Percentiles rank a stretch among this genome's conserved stretches.
phyloP scores from a whole-genome alignment of 768 basidiomycete species.

The Termitomyces sp. region DNA sequence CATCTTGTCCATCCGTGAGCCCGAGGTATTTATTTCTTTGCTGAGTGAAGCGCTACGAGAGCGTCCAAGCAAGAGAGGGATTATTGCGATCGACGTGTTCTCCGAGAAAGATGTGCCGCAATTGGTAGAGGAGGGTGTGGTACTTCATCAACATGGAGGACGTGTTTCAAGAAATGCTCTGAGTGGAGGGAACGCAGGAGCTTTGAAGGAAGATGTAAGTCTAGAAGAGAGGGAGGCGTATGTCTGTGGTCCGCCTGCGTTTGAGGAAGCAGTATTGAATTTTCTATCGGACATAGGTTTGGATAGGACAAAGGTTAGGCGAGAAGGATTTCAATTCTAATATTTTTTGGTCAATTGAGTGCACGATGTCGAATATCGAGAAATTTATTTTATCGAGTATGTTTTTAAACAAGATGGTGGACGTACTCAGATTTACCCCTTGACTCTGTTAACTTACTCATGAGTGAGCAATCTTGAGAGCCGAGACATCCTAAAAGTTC shows the following conservation, averaged over 20 bases:
- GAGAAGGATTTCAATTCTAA: slow-evolving; percentile 41
- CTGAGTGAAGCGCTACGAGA: slow-evolving; percentile 23
- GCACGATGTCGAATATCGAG: too few relatives aligned
- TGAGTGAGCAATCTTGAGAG: too few relatives aligned
- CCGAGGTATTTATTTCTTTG: slow-evolving; percentile 41
- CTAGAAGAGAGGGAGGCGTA: slow-evolving; percentile 25
- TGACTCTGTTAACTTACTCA: too few relatives aligned
- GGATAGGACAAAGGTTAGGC: slow-evolving; percentile 22
- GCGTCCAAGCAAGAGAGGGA: slow-evolving; percentile 5
- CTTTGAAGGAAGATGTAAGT: slow-evolving; percentile 1
- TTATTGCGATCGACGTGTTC: slow-evolving; percentile 33
- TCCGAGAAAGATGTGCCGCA: slow-evolving; percentile 15
- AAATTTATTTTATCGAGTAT: too few relatives aligned
- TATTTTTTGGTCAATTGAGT: neutral
- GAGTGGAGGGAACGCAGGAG: slow-evolving; percentile 3
- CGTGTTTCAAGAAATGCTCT: slow-evolving; percentile 18
- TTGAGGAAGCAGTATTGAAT: slow-evolving; percentile 33
- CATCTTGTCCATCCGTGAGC: slow-evolving; percentile 47
- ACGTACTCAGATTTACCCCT: too few relatives aligned
- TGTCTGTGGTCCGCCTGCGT: slow-evolving; percentile 45
- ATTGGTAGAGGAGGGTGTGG: slow-evolving; percentile 3
- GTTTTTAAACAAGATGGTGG: too few relatives aligned
- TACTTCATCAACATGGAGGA: slow-evolving; percentile 13
- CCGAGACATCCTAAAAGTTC: too few relatives aligned
- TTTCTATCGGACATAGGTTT: slow-evolving; percentile 30